Percentiles rank a stretch among this genome's conserved stretches.
Evolutionary conservation across 352 stramenopile genomes (phyloP).

Genomic region (Phytopythium aichiense): DNA sequence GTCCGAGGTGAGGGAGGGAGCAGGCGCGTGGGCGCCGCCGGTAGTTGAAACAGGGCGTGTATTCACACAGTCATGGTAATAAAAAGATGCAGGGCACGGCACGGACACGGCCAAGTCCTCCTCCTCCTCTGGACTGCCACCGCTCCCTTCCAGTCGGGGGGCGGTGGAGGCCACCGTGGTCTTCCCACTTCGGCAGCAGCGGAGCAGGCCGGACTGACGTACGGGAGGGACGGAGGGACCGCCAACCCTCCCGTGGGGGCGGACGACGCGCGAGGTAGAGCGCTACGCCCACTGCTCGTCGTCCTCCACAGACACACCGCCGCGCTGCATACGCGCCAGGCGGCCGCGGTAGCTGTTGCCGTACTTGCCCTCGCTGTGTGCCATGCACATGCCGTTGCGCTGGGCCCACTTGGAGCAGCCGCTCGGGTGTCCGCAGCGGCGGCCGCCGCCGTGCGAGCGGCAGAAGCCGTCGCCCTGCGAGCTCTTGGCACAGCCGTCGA

Average conservation of each 20-base stretch:
- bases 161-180: background rate
- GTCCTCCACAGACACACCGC: background rate
- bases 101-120: background rate
- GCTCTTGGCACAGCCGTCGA: conserved; percentile 81
- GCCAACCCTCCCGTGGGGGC: background rate
- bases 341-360: conserved; percentile 77
- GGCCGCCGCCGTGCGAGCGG: conserved; percentile 66
- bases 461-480: conserved; percentile 83
- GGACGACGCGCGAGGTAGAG: background rate
- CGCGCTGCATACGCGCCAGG: conserved; percentile 33
- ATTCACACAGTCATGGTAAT: conserved; percentile 3
- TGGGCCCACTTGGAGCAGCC: conserved; percentile 81
- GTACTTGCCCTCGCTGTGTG: conserved; percentile 78
- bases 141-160: conserved; percentile 4
- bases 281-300: background rate
- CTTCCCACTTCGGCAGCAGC: background rate
- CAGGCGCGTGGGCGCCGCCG: background rate
- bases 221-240: background rate
- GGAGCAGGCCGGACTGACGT: background rate
- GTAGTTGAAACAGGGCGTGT: conserved; percentile 3
- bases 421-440: conserved; percentile 63
- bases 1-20: background rate
- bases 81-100: background rate
- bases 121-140: background rate
- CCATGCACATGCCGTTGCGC: conserved; percentile 85